Evolutionary conservation across 345 rosid genomes (phyloP).

Genomic region (Lumnitzera racemosa): DNA sequence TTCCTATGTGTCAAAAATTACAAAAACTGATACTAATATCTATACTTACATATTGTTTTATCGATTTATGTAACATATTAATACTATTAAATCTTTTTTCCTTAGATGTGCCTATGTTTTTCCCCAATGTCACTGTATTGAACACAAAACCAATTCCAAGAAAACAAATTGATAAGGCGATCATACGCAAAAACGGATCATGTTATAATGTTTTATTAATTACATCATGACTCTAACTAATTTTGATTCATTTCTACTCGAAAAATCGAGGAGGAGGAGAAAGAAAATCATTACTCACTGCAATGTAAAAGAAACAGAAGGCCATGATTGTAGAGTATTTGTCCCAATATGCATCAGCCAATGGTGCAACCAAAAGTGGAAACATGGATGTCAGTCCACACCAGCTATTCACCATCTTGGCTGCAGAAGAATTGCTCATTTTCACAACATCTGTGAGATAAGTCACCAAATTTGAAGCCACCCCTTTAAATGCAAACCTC

Average conservation of each 20-base stretch:
- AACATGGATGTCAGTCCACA: conserved; percentile 80
- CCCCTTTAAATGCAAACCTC: conserved; percentile 97
- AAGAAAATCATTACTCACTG: conserved; percentile 33
- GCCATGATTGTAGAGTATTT: conserved; percentile 63
- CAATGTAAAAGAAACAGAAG: conserved; percentile 66
- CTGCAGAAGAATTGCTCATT: conserved; percentile 85
- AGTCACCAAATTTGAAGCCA: conserved; percentile 83
- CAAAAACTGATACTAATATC: no score
- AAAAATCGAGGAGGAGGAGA: not conserved
- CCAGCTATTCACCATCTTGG: conserved; percentile 85
- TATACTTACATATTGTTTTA: no score
- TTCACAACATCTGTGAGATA: conserved; percentile 75
- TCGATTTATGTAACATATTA: no score
- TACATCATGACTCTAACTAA: not conserved
- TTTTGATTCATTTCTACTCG: not conserved
- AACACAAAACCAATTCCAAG: no score
- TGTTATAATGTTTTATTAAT: no score
- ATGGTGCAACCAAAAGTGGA: conserved; percentile 74
- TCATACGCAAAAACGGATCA: no score
- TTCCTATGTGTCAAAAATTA: no score
- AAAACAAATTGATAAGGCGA: no score
- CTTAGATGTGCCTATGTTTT: no score
- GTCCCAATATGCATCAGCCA: conserved; percentile 80
- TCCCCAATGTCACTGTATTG: no score
- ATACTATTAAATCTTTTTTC: no score